Evolutionary conservation across 2,329 filamentous ascomycete genomes (phyloP).

Genomic region (Xylariales sp.): DNA sequence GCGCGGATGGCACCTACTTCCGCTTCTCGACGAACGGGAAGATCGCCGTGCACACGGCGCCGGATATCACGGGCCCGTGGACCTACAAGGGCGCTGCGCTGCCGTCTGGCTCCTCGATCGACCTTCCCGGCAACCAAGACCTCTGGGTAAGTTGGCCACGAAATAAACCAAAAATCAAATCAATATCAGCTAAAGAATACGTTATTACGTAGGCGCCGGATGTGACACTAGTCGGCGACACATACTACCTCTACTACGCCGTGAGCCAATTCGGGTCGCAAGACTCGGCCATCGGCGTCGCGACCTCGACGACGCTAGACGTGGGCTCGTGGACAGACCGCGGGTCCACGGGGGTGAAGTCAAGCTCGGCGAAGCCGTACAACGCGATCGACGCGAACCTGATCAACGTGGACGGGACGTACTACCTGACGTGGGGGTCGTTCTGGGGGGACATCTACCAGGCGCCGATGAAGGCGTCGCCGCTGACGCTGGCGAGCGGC

Average conservation of each 20-base stretch:
- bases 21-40: slow-evolving; percentile 56
- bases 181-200: neutral
- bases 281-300: slow-evolving; percentile 69
- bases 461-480: slow-evolving; percentile 55
- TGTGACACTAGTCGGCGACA: slow-evolving; percentile 64
- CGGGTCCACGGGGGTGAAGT: slow-evolving; percentile 64
- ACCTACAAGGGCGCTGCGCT: slow-evolving; percentile 54
- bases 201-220: slow-evolving; percentile 67
- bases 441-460: slow-evolving; percentile 76
- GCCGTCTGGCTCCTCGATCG: slow-evolving; percentile 52
- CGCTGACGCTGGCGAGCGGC: slow-evolving; percentile 63
- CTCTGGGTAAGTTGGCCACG: slow-evolving; percentile 52
- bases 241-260: slow-evolving; percentile 75
- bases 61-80: slow-evolving; percentile 55
- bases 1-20: slow-evolving; percentile 57
- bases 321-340: slow-evolving; percentile 70
- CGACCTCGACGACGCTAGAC: slow-evolving; percentile 59
- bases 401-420: slow-evolving; percentile 55
- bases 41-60: slow-evolving; percentile 55
- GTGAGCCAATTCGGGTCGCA: slow-evolving; percentile 72
- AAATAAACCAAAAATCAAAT: too few species aligned
- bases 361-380: slow-evolving; percentile 58
- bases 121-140: slow-evolving; percentile 51
- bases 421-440: slow-evolving; percentile 71
- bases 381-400: slow-evolving; percentile 72